These are phyloP conservation scores for Tulasnella sp. DNA, from an alignment of 768 basidiomycete genomes.

Conservation along the genomic window DNA sequence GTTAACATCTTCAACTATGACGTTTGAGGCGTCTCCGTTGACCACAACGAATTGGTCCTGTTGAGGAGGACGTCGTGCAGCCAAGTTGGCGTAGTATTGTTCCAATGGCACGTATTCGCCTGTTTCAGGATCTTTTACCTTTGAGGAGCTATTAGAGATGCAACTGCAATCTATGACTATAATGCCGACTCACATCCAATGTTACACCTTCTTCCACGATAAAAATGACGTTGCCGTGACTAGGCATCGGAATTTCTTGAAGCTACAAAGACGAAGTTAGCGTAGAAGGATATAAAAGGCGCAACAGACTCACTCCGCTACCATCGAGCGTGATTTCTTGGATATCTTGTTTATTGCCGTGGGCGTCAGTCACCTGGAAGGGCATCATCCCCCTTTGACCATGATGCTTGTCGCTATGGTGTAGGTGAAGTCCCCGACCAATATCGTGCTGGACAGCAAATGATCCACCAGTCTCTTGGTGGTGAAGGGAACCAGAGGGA, in stretches of 20 bases:
- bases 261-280: neutral
- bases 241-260: slow-evolving; percentile 17
- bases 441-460: neutral
- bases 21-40: slow-evolving; percentile 13
- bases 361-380: slow-evolving; percentile 7
- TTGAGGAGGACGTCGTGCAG: neutral
- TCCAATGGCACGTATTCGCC: slow-evolving; percentile 18
- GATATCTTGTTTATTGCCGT: slow-evolving; percentile 3
- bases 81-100: slow-evolving; percentile 13
- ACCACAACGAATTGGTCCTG: slow-evolving; percentile 13
- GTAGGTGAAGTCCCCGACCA: slow-evolving; percentile 6
- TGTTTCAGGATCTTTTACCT: slow-evolving; percentile 18
- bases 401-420: neutral
- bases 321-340: slow-evolving; percentile 12
- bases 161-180: neutral
- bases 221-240: slow-evolving; percentile 17
- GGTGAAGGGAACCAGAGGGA: too few relatives aligned
- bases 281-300: neutral
- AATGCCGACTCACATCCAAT: slow-evolving; percentile 7
- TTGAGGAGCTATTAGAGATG: neutral
- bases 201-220: slow-evolving; percentile 18
- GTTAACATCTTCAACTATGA: slow-evolving; percentile 8
- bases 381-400: neutral
- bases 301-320: slow-evolving; percentile 3
- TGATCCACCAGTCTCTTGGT: neutral